These are phyloP conservation scores for Daldinia decipiens DNA, from an alignment of 495 filamentous ascomycete species.

Conservation along the genomic window DNA sequence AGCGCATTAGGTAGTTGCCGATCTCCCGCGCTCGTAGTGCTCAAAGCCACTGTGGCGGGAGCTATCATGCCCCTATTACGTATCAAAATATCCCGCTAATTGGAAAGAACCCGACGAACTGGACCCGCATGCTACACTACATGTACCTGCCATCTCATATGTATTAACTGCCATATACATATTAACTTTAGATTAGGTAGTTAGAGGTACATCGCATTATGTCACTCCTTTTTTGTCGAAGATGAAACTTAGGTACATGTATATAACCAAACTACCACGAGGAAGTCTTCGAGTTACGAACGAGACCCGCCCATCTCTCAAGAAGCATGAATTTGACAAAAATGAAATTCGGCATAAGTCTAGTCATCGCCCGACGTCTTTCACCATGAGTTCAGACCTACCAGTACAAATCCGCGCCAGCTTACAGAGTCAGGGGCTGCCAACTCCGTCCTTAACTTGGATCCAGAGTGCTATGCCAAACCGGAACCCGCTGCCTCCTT, in stretches of 20 bases:
- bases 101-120: background rate
- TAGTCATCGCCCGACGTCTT: background rate
- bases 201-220: background rate
- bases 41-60: constrained; percentile 47
- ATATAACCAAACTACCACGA: background rate
- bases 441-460: constrained; percentile 54
- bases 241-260: background rate
- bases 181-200: too few relatives aligned
- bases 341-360: background rate
- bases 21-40: constrained; percentile 36
- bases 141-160: background rate
- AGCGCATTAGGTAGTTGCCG: constrained; percentile 37
- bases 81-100: background rate
- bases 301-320: background rate
- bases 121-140: background rate
- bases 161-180: background rate
- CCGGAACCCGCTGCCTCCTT: constrained; percentile 65
- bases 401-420: constrained; percentile 50
- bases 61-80: constrained; percentile 14
- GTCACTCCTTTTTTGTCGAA: background rate
- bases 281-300: background rate
- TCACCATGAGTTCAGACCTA: constrained; percentile 46
- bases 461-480: constrained; percentile 49
- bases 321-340: background rate
- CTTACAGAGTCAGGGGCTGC: constrained; percentile 50